Base-by-base conservation (phyloP, 2,329 filamentous ascomycete genomes). In the Colletotrichum noveboracense region DNA sequence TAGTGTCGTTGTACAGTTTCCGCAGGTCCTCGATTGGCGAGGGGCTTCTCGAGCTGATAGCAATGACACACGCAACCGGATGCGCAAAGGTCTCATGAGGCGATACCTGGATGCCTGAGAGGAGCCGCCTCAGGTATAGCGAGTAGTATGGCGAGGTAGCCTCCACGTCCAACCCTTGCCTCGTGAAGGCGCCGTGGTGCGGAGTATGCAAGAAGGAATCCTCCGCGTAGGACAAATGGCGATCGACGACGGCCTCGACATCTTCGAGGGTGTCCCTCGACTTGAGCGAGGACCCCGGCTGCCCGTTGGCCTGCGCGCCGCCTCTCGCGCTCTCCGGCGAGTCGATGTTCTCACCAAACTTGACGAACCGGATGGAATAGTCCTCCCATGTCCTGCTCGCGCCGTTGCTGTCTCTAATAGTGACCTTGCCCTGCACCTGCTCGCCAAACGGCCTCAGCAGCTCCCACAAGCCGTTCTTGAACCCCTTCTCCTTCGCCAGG, bases 1-100 rank as follows among this genome's bases (percentile, higher is more conserved):
- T 96, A n/a, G 95, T 97, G 78, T 95, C 94, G 65, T 91, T 91
- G 83, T 98, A 99, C 6, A 99, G 87, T 78, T 92, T 93, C 70
- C 96, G 90, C 58, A 99, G 88, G 72, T 97, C 94, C 82, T 98
- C 96, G 78, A 98, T 96, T 0, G 97, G 96, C 18, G 92, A 88
- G 34, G 91, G 88, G 79, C 96, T 98, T 74, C 94, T 92, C 12
- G 97, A 98, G 83, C 96, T 98, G 81, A 98, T 98, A 30, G 96
- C 96, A 83, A 98, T 96, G 55, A 99, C 92, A 81, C 96, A 96
- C 7, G 96, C 96, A 26, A 98, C 96, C 1, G 97, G 97, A 83
- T 99, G 97, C 7, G 94, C 92, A 84, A 98, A 98, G 0, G 97
- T 97, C 85, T 99, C 97, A 80, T 98, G 96, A 1, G 96, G 93